Evolutionary conservation across 176 grass and related monocot species (phyloP).

Genomic region (Dendrocalamus sinicus): DNA sequence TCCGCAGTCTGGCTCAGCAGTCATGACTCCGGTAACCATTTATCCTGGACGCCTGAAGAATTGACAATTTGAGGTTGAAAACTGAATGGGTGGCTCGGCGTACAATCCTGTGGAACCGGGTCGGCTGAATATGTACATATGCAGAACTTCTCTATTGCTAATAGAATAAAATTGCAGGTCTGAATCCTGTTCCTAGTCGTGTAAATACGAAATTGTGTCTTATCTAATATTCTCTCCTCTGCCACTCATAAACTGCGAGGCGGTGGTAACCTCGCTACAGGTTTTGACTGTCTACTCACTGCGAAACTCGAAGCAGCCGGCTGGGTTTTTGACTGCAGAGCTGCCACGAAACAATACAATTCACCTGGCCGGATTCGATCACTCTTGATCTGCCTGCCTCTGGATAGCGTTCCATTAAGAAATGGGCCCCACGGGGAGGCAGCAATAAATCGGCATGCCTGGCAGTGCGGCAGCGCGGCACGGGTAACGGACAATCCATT

Average conservation of each 20-base stretch:
- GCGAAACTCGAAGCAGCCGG: no score
- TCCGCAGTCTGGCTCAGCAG: no score
- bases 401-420: neutral
- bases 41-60: no score
- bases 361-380: neutral
- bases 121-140: neutral
- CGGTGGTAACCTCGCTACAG: neutral
- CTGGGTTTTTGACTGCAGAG: neutral
- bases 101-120: neutral
- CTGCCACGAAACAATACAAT: neutral
- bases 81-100: neutral
- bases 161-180: neutral
- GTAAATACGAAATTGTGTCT: neutral
- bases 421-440: neutral
- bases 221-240: neutral
- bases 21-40: no score
- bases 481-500: neutral
- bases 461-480: neutral
- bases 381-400: neutral
- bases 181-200: neutral
- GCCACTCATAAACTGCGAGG: neutral
- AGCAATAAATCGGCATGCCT: neutral
- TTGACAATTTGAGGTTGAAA: neutral
- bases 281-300: neutral
- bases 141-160: neutral